Evolutionary conservation across 257 asterid species (phyloP).

Genomic region (Solanum ossicruentum): DNA sequence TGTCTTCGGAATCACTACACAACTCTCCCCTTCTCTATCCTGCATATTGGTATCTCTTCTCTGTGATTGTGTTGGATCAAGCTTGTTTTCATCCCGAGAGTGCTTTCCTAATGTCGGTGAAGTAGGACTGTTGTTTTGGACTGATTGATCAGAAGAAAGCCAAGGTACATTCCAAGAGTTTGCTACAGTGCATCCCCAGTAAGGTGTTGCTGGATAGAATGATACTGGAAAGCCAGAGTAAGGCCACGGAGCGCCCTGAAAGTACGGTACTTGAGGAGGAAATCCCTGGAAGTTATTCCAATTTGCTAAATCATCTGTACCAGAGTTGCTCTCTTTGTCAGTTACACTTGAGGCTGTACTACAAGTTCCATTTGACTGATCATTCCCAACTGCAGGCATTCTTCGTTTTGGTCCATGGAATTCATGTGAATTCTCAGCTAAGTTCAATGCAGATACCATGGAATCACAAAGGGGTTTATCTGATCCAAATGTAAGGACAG

Average conservation of each 20-base stretch:
- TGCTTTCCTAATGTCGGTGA: conserved; percentile 43
- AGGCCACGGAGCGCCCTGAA: conserved; percentile 18
- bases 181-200: conserved; percentile 24
- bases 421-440: conserved; percentile 15
- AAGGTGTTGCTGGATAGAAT: conserved; percentile 29
- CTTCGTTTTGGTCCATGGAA: conserved; percentile 3
- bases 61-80: conserved; percentile 1
- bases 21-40: conserved; percentile 1
- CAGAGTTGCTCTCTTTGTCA: not conserved
- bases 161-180: conserved; percentile 19
- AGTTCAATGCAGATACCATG: not conserved
- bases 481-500: conserved; percentile 29
- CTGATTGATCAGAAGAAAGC: conserved; percentile 9
- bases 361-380: conserved; percentile 14
- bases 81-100: conserved; percentile 27
- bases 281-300: conserved; percentile 1
- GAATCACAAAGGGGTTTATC: conserved; percentile 8
- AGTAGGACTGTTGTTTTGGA: conserved; percentile 1
- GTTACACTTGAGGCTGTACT: conserved; percentile 4
- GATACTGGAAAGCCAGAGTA: conserved; percentile 36
- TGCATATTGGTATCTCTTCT: not conserved
- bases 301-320: not conserved
- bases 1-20: conserved; percentile 34
- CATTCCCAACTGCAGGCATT: conserved; percentile 8
- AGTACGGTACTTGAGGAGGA: conserved; percentile 4